Base-by-base conservation (phyloP, 441 rosid genomes). In the California macrophylla region DNA sequence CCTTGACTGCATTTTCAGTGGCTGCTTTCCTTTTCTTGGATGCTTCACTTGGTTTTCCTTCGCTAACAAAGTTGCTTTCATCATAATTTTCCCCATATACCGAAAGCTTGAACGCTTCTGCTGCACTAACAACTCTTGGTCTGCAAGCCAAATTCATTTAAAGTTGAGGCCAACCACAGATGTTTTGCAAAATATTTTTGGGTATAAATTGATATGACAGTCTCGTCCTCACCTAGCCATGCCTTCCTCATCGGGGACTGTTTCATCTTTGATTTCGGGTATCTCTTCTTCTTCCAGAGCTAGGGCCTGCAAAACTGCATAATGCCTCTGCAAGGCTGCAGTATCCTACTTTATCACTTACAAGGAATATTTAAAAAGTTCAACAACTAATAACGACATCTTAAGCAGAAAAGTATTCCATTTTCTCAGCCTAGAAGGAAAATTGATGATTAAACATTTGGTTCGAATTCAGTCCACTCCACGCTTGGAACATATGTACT, bases 251-350 rank as follows among this genome's bases (percentile, higher is more conserved):
- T 94, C 98, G 42, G 97, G 99, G 71, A 86, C 79, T 1, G 98
- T 92, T 78, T 90, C 97, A 72, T 92, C 98, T 64, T 69, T 79
- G 63, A 69, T 80, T 72, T 92, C 92, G 0, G 85, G 87, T 73
- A 91, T 66, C 70, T 90, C 89, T 34, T 92, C 86, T 85, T 92
- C 96, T 71, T 87, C 92, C 30, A 94, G 80, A 74, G 97, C 98
- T 68, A 92, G 82, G 47, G 99, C 97, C 80, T 92, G 94, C 71
- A 92, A 71, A 40, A 89, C 83, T 8, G 90, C 98, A 74, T 92
- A 89, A 76, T 94, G 99, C 78, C 89, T 92, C 85, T 94, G 98
- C 84, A 94, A 83, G 47, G 91, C 97, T 94, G 89, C 75, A 82
- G 80, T 21, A 69, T 38, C 45, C 3, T 54, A 68, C 52, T 61